Conservation (phyloP, 441 rosid genomes). For the Erodium chrysanthum region DNA sequence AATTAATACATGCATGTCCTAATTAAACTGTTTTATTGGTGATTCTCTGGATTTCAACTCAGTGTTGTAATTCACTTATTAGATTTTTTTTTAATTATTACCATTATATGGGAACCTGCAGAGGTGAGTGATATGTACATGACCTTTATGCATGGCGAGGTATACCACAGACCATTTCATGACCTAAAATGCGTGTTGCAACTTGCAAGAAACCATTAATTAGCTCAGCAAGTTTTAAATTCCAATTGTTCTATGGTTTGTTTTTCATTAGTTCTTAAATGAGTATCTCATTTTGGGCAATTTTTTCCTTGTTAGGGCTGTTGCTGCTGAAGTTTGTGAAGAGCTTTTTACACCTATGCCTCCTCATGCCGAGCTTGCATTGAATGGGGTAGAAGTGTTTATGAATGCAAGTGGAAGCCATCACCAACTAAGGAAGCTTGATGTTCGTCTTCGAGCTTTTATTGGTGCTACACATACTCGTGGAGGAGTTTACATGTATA, state of each 20-base stretch:
- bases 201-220: background rate
- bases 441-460: constrained; percentile 68
- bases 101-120: background rate
- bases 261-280: background rate
- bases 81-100: background rate
- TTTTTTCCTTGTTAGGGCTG: constrained; percentile 49
- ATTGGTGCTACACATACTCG: constrained; percentile 81
- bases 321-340: constrained; percentile 92
- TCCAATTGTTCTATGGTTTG: background rate
- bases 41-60: background rate
- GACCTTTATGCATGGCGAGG: background rate
- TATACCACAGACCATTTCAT: background rate
- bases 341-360: constrained; percentile 81
- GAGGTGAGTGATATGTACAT: background rate
- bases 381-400: constrained; percentile 94
- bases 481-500: constrained; percentile 93
- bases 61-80: background rate
- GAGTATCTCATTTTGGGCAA: constrained; percentile 11
- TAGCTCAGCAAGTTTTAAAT: background rate
- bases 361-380: constrained; percentile 92
- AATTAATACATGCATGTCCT: background rate
- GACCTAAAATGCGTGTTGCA: background rate
- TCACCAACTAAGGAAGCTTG: constrained; percentile 88
- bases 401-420: constrained; percentile 99
- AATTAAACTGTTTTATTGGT: background rate